Conservation (phyloP, 768 basidiomycete species). For the Russula earlei region DNA sequence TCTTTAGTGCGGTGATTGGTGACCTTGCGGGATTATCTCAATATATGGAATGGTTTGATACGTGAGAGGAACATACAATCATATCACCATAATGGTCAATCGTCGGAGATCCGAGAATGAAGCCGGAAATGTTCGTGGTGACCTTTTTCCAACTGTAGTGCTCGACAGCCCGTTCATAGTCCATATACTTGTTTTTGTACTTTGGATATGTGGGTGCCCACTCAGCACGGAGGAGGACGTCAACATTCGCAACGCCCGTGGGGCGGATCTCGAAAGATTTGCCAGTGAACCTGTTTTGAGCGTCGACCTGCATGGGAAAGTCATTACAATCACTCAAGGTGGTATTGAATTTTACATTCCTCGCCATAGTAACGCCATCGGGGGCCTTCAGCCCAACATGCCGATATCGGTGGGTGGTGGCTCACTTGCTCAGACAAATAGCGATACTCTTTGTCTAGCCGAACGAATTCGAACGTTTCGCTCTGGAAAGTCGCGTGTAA, state of each 20-base stretch:
- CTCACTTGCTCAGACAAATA: slow-evolving; percentile 96
- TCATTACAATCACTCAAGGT: neutral
- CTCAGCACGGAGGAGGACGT: slow-evolving; percentile 64
- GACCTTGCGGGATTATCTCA: slow-evolving; percentile 33
- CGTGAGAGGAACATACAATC: slow-evolving; percentile 48
- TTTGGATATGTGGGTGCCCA: slow-evolving; percentile 55
- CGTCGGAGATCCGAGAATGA: slow-evolving; percentile 70
- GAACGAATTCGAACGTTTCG: slow-evolving; percentile 93
- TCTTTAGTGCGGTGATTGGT: slow-evolving; percentile 90
- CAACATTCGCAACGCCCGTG: slow-evolving; percentile 87
- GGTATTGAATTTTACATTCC: slow-evolving; percentile 30
- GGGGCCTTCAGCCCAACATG: slow-evolving; percentile 89
- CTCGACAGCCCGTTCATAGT: slow-evolving; percentile 47
- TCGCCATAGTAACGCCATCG: slow-evolving; percentile 88
- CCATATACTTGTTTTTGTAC: slow-evolving; percentile 26
- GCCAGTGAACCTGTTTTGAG: slow-evolving; percentile 94
- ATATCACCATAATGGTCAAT: slow-evolving; percentile 78
- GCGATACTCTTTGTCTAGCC: slow-evolving; percentile 78
- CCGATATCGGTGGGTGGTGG: slow-evolving; percentile 94
- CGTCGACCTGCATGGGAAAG: slow-evolving; percentile 58
- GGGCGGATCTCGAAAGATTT: slow-evolving; percentile 95
- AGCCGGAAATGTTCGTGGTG: slow-evolving; percentile 83
- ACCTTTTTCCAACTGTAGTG: slow-evolving; percentile 97
- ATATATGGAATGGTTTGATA: neutral
- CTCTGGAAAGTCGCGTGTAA: slow-evolving; percentile 35